Base-by-base conservation (phyloP, 202 grass and related monocot genomes). In the Zizania palustris region DNA sequence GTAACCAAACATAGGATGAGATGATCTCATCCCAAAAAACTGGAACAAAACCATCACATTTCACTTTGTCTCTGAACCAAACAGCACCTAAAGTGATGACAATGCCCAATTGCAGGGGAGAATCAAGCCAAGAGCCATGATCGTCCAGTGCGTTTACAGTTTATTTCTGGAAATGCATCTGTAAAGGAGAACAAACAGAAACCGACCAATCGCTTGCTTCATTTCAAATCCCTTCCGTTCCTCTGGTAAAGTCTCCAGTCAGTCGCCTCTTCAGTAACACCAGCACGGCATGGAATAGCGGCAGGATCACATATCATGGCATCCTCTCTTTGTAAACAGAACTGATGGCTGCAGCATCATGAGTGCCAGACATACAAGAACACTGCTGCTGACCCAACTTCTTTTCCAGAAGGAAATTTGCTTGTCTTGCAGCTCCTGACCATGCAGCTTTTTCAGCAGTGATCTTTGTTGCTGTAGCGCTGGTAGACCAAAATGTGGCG, bases 401-500 rank as follows among this genome's bases (percentile, higher is more conserved):
- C 90, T 70, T 88, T 87, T 80, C 93, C 90, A 34, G 89, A 90
- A 37, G 78, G 88, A 60, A 89, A 74, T 0, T 81, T 89, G 14
- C 73, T 90, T 60, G 72, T 83, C 54, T 97, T 91, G 76, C 88
- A 93, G 67, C 67, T 91, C 56, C 83, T 87, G 7, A 28, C 28
- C 93, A 89, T 80, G 85, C 83, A 41, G 60, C 71, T 74, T 39
- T 90, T 66, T 28, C 90, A 0, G 70, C 87, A 14, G 60, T 88
- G 57, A 85, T 91, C 62, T 93, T 89, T 77, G 81, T 72, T 22
- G 85, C 77, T 18, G 80, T 89, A 1, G 67, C 81, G 22, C 51
- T 93, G 67, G 88, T 91, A 43, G 85, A 93, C 82, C 88, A 87
- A 73, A 91, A 89, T 64, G 83, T 91, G 28, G 88, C 51, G 9